A percentile compares a stretch with the other conserved stretches of the same genome.
phyloP scores from a whole-genome alignment of 345 rosid genomes.

The Erodium maritimum region DNA sequence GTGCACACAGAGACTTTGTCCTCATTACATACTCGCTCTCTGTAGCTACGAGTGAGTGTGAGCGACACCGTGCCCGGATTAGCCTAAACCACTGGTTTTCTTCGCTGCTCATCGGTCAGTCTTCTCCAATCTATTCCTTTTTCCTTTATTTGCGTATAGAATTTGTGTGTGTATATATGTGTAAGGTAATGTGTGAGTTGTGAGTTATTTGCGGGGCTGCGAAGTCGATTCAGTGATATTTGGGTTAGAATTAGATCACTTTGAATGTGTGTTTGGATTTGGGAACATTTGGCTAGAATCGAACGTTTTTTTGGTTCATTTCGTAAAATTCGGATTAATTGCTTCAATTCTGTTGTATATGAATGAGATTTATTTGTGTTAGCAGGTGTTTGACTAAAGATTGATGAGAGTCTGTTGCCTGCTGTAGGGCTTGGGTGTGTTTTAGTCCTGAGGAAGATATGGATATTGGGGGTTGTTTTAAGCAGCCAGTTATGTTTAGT shows the following conservation, averaged over 20 bases:
- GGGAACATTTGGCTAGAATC: not conserved
- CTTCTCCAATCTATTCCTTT: not conserved
- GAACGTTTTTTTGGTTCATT: not conserved
- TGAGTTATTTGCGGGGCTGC: not conserved
- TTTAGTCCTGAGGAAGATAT: constrained; percentile 15
- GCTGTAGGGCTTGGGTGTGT: not conserved
- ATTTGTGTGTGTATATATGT: not conserved
- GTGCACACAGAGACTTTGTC: not conserved
- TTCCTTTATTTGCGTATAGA: not conserved
- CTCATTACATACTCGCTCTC: not conserved
- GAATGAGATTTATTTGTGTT: not conserved
- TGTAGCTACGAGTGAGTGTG: not conserved
- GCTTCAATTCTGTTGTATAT: not conserved
- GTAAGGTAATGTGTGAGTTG: not conserved
- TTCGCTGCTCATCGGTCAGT: not conserved
- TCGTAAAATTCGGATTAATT: not conserved
- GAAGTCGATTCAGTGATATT: not conserved
- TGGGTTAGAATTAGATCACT: too few relatives aligned
- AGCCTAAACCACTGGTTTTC: not conserved
- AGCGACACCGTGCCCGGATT: not conserved
- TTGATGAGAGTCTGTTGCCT: not conserved
- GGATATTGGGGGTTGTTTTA: constrained; percentile 45
- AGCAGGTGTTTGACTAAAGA: not conserved
- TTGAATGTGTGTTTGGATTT: too few relatives aligned
- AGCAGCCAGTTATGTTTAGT: constrained; percentile 26